phyloP scores from a whole-genome alignment of 257 asterid genomes.

The Catharanthus roseus region DNA sequence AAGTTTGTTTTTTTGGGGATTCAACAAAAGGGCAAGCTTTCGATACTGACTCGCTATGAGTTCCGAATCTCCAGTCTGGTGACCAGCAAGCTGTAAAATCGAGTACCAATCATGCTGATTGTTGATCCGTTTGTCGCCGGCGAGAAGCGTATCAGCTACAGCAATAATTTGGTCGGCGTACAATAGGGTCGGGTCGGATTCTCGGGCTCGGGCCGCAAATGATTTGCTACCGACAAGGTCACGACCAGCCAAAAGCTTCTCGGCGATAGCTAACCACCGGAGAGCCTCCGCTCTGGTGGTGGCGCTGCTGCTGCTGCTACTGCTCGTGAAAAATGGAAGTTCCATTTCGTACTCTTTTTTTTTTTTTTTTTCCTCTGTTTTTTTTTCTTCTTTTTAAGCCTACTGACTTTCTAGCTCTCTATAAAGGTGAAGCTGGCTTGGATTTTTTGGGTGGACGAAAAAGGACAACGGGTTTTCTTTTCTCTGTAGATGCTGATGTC shows the following conservation, averaged over 20 bases:
- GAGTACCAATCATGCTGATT: slow-evolving; percentile 70
- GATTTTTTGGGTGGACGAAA: slow-evolving; percentile 8
- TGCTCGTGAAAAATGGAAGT: slow-evolving; percentile 63
- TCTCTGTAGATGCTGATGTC: too few species aligned
- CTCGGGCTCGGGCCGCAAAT: slow-evolving; percentile 87
- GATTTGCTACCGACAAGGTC: slow-evolving; percentile 81
- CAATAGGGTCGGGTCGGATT: slow-evolving; percentile 69
- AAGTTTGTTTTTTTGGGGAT: slow-evolving; percentile 66
- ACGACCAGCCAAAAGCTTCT: slow-evolving; percentile 76
- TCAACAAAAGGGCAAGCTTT: slow-evolving; percentile 46
- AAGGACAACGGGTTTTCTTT: slow-evolving; percentile 8
- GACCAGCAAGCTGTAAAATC: slow-evolving; percentile 62
- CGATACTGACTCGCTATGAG: slow-evolving; percentile 63
- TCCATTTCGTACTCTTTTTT: slow-evolving; percentile 40
- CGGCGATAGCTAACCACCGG: slow-evolving; percentile 79
- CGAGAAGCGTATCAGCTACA: slow-evolving; percentile 75
- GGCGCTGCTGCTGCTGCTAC: slow-evolving; percentile 46
- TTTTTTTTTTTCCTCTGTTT: not conserved
- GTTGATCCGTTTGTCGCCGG: slow-evolving; percentile 75
- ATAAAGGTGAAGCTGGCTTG: not conserved
- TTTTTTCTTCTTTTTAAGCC: not conserved
- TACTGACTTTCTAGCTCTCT: slow-evolving; percentile 10
- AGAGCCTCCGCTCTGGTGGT: slow-evolving; percentile 76
- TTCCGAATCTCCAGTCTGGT: slow-evolving; percentile 56
- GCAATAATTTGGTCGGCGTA: slow-evolving; percentile 83